Evolutionary conservation across 306 rosid species (phyloP).

Genomic region (Cicer chorassanicum): DNA sequence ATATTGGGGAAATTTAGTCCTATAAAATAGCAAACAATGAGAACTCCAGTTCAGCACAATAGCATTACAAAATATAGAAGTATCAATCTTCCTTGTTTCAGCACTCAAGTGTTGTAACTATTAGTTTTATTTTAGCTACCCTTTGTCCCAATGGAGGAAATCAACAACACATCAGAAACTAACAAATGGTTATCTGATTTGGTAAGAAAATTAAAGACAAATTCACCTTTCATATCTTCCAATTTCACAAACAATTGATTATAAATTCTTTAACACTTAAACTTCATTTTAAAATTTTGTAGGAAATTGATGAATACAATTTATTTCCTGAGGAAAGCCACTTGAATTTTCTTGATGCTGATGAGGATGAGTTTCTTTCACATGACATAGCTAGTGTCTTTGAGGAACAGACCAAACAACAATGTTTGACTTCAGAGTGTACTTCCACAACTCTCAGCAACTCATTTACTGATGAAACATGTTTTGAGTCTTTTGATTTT

Average conservation of each 20-base stretch:
- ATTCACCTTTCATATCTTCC: neutral
- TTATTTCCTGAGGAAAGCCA: slow-evolving; percentile 45
- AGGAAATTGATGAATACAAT: slow-evolving; percentile 61
- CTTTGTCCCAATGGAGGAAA: neutral
- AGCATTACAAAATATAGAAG: neutral
- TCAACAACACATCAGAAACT: neutral
- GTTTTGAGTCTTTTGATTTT: slow-evolving; percentile 40
- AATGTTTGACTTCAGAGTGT: slow-evolving; percentile 53
- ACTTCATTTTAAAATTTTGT: neutral
- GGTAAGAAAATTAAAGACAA: neutral
- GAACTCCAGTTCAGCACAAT: neutral
- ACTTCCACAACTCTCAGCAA: slow-evolving; percentile 48
- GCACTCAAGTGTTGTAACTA: neutral
- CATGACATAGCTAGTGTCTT: slow-evolving; percentile 50
- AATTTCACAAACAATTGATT: neutral
- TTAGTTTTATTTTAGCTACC: too few species aligned
- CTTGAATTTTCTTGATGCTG: slow-evolving; percentile 46
- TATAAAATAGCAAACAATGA: neutral
- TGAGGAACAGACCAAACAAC: slow-evolving; percentile 37
- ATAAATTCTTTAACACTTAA: neutral
- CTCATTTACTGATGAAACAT: slow-evolving; percentile 45
- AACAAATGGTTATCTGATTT: neutral
- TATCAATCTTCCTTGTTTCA: neutral
- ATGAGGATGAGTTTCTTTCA: slow-evolving; percentile 43
- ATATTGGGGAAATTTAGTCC: too few species aligned